phyloP scores from a whole-genome alignment of 164 flowering plant species.

The Aristolochia fimbriata region DNA sequence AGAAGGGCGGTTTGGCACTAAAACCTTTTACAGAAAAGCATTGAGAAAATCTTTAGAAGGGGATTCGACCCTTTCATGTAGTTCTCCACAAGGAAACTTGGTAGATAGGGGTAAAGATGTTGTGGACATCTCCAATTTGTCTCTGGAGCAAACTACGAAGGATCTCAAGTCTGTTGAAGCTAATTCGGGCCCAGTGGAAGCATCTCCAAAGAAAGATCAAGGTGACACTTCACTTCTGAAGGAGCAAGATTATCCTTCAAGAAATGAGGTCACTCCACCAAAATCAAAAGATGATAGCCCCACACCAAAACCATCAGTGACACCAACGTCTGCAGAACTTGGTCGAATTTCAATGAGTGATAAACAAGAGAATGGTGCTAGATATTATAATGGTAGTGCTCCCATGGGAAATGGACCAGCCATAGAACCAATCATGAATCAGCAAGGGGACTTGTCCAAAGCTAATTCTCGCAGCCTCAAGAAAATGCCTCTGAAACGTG shows the following conservation, averaged over 20 bases:
- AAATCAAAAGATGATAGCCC: constrained; percentile 9
- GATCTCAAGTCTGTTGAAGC: constrained; percentile 7
- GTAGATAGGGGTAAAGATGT: constrained; percentile 8
- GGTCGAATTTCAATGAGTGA: not conserved
- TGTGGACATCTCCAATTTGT: constrained; percentile 2
- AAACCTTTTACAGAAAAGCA: constrained; percentile 31
- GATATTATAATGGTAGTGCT: constrained; percentile 1
- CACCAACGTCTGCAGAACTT: constrained; percentile 11
- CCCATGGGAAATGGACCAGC: constrained; percentile 5
- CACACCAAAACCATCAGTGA: constrained; percentile 8
- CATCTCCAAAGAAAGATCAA: constrained; percentile 11
- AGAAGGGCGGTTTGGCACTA: constrained; percentile 9
- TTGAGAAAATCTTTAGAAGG: constrained; percentile 22
- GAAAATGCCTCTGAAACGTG: constrained; percentile 12
- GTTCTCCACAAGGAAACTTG: constrained; percentile 12
- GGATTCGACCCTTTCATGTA: constrained; percentile 15
- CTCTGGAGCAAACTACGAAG: constrained; percentile 5
- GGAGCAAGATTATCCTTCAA: constrained; percentile 19
- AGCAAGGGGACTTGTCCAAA: constrained; percentile 2
- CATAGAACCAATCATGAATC: constrained; percentile 5
- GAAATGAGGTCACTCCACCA: constrained; percentile 18
- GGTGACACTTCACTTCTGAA: constrained; percentile 22
- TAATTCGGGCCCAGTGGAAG: constrained; percentile 10
- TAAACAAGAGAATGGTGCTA: constrained; percentile 1
- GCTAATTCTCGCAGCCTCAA: constrained; percentile 7